A percentile compares a stretch with the other conserved stretches of the same genome.
Conservation (phyloP, 306 rosid genomes). For the Benincasa hispida region DNA sequence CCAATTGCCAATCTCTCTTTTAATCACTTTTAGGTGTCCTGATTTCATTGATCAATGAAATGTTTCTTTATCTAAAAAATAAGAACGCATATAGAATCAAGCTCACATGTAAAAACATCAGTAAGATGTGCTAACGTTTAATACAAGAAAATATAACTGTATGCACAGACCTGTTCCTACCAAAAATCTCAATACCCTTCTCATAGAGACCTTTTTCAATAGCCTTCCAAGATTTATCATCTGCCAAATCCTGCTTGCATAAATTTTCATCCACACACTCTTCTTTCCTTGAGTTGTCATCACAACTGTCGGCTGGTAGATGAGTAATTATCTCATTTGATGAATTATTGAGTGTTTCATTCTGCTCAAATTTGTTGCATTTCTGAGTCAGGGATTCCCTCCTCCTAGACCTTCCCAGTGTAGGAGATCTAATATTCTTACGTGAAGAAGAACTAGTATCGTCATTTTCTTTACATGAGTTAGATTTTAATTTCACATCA, state of each 20-base stretch:
- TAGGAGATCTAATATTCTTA: constrained; percentile 25
- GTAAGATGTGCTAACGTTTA: constrained; percentile 4
- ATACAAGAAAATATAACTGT: constrained; percentile 2
- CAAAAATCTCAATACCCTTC: constrained; percentile 87
- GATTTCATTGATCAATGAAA: too few relatives aligned
- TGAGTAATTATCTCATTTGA: constrained; percentile 46
- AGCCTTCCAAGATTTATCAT: constrained; percentile 71
- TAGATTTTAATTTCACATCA: constrained; percentile 33
- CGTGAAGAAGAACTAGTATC: constrained; percentile 31
- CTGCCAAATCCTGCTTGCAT: constrained; percentile 44
- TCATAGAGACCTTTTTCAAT: constrained; percentile 82
- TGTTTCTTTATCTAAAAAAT: too few relatives aligned
- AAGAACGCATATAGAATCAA: neutral
- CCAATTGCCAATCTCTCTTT: too few relatives aligned
- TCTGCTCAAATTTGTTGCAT: constrained; percentile 24
- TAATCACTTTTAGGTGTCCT: too few relatives aligned
- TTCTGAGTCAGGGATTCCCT: constrained; percentile 22
- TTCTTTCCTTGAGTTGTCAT: constrained; percentile 59
- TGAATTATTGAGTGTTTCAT: constrained; percentile 41
- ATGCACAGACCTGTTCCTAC: constrained; percentile 71
- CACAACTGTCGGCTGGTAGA: constrained; percentile 41
- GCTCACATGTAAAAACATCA: neutral
- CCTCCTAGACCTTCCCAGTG: constrained; percentile 31
- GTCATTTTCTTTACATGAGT: constrained; percentile 25
- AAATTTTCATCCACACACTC: constrained; percentile 58